Percentiles rank a stretch among this genome's conserved stretches.
Evolutionary conservation across 768 basidiomycete species (phyloP).

Genomic region (Lactifluus hygrophoroides): DNA sequence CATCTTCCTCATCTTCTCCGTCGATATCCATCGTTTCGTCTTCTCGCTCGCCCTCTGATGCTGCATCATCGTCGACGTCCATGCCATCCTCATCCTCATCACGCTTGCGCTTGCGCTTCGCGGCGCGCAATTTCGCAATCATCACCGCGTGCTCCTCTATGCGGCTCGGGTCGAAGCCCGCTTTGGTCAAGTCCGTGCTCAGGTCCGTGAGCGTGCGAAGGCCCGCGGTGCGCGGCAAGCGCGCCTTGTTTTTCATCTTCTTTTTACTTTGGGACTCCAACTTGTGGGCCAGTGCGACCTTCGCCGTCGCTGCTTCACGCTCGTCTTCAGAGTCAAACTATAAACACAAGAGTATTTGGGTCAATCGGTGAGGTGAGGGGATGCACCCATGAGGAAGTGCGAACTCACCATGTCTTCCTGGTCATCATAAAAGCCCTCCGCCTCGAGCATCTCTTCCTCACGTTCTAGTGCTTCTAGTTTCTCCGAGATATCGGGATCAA

Average conservation of each 20-base stretch:
- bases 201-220: slow-evolving; percentile 64
- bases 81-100: slow-evolving; percentile 34
- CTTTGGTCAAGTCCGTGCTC: slow-evolving; percentile 70
- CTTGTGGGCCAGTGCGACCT: slow-evolving; percentile 53
- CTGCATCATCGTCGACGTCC: slow-evolving; percentile 28
- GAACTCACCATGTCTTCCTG: slow-evolving; percentile 74
- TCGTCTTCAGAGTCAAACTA: slow-evolving; percentile 59
- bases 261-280: slow-evolving; percentile 78
- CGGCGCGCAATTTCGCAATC: slow-evolving; percentile 64
- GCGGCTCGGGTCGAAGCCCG: slow-evolving; percentile 80
- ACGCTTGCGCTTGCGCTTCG: slow-evolving; percentile 60
- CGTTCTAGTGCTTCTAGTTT: slow-evolving; percentile 95
- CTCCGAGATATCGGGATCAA: slow-evolving; percentile 94
- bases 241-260: slow-evolving; percentile 76
- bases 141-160: slow-evolving; percentile 84
- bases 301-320: slow-evolving; percentile 59
- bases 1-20: slow-evolving; percentile 32
- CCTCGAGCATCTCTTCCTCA: slow-evolving; percentile 90
- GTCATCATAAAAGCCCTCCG: slow-evolving; percentile 90
- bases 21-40: slow-evolving; percentile 31
- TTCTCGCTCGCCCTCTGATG: slow-evolving; percentile 32
- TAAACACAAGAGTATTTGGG: neutral
- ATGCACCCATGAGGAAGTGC: neutral
- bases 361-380: neutral
- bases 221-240: slow-evolving; percentile 68